Conservation (phyloP, 148 eudicot genomes). For the Heliosperma pusillum region DNA sequence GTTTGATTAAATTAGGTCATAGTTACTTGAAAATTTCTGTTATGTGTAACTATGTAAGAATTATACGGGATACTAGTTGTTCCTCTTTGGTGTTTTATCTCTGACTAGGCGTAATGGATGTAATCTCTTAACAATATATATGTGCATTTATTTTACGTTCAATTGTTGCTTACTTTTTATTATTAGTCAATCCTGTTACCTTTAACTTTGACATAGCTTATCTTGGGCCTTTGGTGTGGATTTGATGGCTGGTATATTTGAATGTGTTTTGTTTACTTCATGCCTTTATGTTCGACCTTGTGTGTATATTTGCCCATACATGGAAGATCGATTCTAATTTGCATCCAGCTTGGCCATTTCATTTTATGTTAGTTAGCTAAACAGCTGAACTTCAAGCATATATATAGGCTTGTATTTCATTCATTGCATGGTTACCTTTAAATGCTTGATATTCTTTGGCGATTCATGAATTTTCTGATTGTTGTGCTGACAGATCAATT, state of each 20-base stretch:
- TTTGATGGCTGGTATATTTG: background rate
- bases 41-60: too few relatives aligned
- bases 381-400: background rate
- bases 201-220: slow-evolving; percentile 8
- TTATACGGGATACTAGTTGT: too few relatives aligned
- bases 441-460: background rate
- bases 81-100: background rate
- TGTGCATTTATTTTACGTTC: background rate
- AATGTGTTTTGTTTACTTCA: background rate
- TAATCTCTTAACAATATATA: background rate
- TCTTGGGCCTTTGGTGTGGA: background rate
- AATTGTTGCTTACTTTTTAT: background rate
- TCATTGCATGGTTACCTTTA: background rate
- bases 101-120: background rate
- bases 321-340: background rate
- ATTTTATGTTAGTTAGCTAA: background rate
- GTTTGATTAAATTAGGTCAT: background rate
- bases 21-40: too few relatives aligned
- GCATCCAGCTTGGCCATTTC: background rate
- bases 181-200: background rate
- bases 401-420: background rate
- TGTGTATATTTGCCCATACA: background rate
- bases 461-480: slow-evolving; percentile 15
- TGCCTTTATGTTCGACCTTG: background rate
- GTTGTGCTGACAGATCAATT: slow-evolving; percentile 34